Percentiles rank a stretch among this genome's conserved stretches.
These are phyloP conservation scores for Vanrija sp. DNA, from an alignment of 1,284 basidiomycete genomes.

Conservation along the genomic window DNA sequence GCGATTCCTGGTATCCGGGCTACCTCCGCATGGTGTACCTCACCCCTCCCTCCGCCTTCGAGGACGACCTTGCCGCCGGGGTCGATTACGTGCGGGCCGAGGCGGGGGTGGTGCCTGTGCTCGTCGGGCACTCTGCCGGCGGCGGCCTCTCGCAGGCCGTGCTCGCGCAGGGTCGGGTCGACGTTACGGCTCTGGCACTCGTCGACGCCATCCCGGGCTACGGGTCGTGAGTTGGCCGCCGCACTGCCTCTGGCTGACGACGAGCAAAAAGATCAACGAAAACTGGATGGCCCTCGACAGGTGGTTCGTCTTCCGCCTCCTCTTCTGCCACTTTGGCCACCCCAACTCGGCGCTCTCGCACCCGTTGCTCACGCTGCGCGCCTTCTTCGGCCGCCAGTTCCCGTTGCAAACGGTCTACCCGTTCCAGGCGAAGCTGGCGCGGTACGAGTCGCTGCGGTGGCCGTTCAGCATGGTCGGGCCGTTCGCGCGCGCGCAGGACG, in stretches of 20 bases:
- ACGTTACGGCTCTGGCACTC: conserved; percentile 1
- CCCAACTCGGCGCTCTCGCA: conserved; percentile 8
- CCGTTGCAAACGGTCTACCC: neutral
- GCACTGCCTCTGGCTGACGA: neutral
- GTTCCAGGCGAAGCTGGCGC: conserved; percentile 2
- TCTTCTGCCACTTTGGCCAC: conserved; percentile 2
- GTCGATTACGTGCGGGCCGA: neutral
- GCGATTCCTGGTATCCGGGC: conserved; percentile 5
- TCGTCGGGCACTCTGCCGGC: conserved; percentile 10
- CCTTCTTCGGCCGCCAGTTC: conserved; percentile 8
- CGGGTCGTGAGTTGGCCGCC: conserved; percentile 4
- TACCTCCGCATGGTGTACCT: conserved; percentile 9
- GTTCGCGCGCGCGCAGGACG: conserved; percentile 3
- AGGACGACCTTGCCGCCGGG: conserved; percentile 2
- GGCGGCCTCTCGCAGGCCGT: conserved; percentile 7
- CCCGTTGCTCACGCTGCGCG: conserved; percentile 6
- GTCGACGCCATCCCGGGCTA: conserved; percentile 6
- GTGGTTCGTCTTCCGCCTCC: conserved; percentile 9
- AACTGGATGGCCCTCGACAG: conserved; percentile 10
- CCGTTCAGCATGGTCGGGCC: conserved; percentile 5
- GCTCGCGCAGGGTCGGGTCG: neutral
- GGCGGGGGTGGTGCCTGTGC: neutral
- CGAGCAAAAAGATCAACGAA: conserved; percentile 4
- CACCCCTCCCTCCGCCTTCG: conserved; percentile 2
- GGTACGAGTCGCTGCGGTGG: conserved; percentile 13